Evolutionary conservation across 345 rosid species (phyloP).

Genomic region (Excoecaria agallocha): DNA sequence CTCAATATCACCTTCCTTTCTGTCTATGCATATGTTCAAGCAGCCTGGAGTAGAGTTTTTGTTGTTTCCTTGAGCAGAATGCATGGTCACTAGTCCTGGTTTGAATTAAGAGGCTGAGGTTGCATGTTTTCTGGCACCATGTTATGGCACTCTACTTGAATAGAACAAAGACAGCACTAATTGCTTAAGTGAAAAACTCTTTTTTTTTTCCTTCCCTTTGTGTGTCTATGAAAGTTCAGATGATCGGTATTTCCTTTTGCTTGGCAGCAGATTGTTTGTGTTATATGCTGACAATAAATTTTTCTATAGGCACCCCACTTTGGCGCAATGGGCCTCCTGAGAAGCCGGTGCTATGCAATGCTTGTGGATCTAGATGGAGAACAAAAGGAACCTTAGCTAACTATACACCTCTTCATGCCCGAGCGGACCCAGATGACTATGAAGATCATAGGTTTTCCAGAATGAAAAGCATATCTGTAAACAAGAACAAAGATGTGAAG

Average conservation of each 20-base stretch:
- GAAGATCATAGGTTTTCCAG: conserved; percentile 58
- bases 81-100: neutral
- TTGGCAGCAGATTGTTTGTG: neutral
- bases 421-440: conserved; percentile 59
- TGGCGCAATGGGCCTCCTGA: conserved; percentile 99
- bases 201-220: neutral
- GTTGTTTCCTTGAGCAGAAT: neutral
- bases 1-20: too few relatives aligned
- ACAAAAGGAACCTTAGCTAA: conserved; percentile 82
- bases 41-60: too few relatives aligned
- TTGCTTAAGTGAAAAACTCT: neutral
- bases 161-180: neutral
- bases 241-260: conserved; percentile 7
- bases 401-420: conserved; percentile 77
- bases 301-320: conserved; percentile 74
- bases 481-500: conserved; percentile 62
- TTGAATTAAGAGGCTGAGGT: neutral
- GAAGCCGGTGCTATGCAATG: conserved; percentile 97
- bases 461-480: conserved; percentile 52
- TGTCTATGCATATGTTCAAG: too few relatives aligned
- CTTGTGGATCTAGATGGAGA: conserved; percentile 98
- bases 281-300: conserved; percentile 18
- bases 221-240: conserved; percentile 7
- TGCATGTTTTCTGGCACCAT: neutral
- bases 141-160: neutral